Percentiles rank a stretch among this genome's conserved stretches.
phyloP scores from a whole-genome alignment of 805 yeast genomes.

The Metschnikowia henanensis region DNA sequence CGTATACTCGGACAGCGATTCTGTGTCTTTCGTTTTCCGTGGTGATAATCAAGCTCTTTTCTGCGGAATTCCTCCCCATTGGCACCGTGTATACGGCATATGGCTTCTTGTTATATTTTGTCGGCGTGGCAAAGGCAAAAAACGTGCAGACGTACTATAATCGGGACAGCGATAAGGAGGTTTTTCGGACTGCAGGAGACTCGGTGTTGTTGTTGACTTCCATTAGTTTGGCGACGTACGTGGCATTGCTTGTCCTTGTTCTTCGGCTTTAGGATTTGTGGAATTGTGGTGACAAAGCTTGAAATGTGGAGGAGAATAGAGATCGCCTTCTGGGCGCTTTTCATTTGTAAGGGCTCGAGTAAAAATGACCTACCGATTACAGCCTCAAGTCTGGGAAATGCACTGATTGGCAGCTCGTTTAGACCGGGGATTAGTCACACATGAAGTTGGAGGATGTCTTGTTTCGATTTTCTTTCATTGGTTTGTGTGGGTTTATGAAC shows the following conservation, averaged over 20 bases:
- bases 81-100: conserved; percentile 67
- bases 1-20: conserved; percentile 72
- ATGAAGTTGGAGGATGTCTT: no score
- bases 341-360: no score
- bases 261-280: conserved; percentile 33
- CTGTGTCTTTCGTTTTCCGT: conserved; percentile 67
- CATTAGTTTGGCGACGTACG: conserved; percentile 52
- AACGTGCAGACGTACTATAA: conserved; percentile 39
- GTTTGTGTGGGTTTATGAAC: no score
- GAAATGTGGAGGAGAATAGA: not conserved
- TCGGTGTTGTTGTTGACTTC: conserved; percentile 51
- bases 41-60: conserved; percentile 62
- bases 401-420: no score
- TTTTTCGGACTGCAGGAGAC: conserved; percentile 62
- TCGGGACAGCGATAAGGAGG: conserved; percentile 36
- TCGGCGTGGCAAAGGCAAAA: conserved; percentile 38
- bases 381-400: no score
- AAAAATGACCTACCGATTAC: no score
- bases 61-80: conserved; percentile 60
- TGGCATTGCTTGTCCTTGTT: conserved; percentile 51
- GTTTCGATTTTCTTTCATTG: no score
- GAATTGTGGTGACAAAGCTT: no score
- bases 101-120: conserved; percentile 45
- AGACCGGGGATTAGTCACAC: no score
- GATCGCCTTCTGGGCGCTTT: no score